phyloP scores from a whole-genome alignment of 1,284 basidiomycete genomes.

The Trichosporon sp. region DNA sequence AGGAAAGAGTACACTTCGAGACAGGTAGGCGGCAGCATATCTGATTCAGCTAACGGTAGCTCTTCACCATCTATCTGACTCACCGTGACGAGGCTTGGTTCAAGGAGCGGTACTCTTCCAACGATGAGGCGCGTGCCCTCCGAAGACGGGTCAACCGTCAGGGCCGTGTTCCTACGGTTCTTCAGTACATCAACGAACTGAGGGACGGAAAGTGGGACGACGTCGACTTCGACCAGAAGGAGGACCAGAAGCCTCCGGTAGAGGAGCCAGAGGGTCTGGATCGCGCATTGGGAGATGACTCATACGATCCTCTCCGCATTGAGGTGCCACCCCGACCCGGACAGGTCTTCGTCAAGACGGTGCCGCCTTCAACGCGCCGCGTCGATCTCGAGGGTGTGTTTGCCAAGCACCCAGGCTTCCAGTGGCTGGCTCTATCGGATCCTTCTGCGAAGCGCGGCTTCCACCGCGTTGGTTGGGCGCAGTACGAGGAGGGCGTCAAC shows the following conservation, averaged over 20 bases:
- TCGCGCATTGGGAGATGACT: conserved; percentile 58
- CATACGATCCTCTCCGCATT: conserved; percentile 62
- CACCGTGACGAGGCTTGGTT: conserved; percentile 92
- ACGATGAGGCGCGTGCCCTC: conserved; percentile 67
- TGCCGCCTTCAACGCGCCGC: conserved; percentile 85
- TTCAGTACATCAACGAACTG: conserved; percentile 73
- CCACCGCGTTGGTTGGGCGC: conserved; percentile 88
- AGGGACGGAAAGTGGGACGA: conserved; percentile 81
- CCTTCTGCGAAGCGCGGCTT: conserved; percentile 85
- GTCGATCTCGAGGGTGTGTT: conserved; percentile 81
- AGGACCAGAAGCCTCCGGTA: conserved; percentile 30
- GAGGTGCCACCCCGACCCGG: conserved; percentile 75
- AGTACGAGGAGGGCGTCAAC: conserved; percentile 78
- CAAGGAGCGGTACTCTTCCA: conserved; percentile 84
- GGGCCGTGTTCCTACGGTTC: conserved; percentile 73
- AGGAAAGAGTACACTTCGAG: conserved; percentile 80
- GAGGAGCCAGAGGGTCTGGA: conserved; percentile 48
- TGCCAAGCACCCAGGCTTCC: conserved; percentile 55
- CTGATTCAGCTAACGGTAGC: conserved; percentile 35
- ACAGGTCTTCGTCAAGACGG: conserved; percentile 90
- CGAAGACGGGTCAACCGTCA: conserved; percentile 75
- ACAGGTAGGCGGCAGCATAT: conserved; percentile 65
- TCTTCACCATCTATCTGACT: conserved; percentile 87
- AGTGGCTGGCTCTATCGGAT: conserved; percentile 83
- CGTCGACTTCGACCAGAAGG: conserved; percentile 52